Conservation (phyloP, 73 alveolate genomes). For the Stentor coeruleus region DNA sequence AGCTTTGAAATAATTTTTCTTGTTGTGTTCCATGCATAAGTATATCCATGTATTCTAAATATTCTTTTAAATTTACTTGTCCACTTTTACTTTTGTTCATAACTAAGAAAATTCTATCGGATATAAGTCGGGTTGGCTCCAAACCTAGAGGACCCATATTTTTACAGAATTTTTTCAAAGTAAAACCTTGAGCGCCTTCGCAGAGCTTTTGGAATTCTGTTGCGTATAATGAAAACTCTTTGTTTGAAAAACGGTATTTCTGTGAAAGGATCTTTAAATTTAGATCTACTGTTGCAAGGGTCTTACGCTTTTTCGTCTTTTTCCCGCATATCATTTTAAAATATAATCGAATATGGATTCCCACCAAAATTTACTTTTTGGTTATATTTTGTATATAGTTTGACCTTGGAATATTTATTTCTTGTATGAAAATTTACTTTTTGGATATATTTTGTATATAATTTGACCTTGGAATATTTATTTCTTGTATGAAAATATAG, state of each 20-base stretch:
- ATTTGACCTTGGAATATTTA: too few species aligned
- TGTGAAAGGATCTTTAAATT: not conserved
- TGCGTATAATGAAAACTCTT: not conserved
- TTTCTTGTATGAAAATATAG: too few species aligned
- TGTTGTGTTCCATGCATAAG: constrained; percentile 13
- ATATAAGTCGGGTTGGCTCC: constrained; percentile 17
- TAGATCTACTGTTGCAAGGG: not conserved
- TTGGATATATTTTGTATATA: too few species aligned
- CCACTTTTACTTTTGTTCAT: constrained; percentile 10
- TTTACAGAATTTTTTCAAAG: not conserved
- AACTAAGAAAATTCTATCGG: constrained; percentile 10
- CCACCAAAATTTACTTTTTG: too few species aligned
- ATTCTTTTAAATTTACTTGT: not conserved
- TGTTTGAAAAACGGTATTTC: not conserved
- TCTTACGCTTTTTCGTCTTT: not conserved
- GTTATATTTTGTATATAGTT: too few species aligned
- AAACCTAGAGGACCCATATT: constrained; percentile 21
- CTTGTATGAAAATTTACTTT: too few species aligned
- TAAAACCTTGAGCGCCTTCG: not conserved
- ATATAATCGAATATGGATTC: not conserved
- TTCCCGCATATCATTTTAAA: not conserved
- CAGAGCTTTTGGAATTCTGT: not conserved
- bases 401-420: too few species aligned
- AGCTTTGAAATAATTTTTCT: constrained; percentile 7
- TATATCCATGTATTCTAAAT: constrained; percentile 7